These are phyloP conservation scores for Hypoxylon trugodes DNA, from an alignment of 495 filamentous ascomycete species.

Conservation along the genomic window DNA sequence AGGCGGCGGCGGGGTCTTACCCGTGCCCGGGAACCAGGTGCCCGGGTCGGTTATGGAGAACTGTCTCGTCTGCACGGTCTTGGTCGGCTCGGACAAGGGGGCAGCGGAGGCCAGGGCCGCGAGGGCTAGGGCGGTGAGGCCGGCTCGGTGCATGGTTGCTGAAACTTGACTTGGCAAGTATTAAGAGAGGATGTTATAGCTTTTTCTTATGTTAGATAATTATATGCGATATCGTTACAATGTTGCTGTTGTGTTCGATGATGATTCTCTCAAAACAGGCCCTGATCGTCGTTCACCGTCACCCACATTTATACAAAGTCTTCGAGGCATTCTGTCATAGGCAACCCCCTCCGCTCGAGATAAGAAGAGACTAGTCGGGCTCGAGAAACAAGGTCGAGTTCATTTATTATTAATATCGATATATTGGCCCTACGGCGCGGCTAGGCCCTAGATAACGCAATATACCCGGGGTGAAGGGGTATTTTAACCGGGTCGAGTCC, in stretches of 20 bases:
- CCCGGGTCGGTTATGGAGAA: conserved; percentile 24
- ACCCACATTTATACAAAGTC: conserved; percentile 33
- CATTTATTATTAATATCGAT: conserved; percentile 46
- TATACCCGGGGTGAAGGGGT: conserved; percentile 41
- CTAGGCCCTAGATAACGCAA: conserved; percentile 39
- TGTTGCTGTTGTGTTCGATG: conserved; percentile 12
- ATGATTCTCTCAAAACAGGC: conserved; percentile 21
- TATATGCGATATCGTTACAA: conserved; percentile 6
- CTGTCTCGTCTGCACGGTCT: conserved; percentile 22
- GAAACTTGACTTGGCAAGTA: conserved; percentile 9
- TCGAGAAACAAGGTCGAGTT: conserved; percentile 36
- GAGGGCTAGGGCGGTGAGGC: conserved; percentile 38
- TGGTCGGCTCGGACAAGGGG: conserved; percentile 39
- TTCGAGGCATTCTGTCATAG: conserved; percentile 22
- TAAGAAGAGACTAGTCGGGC: conserved; percentile 35
- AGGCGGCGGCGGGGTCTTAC: conserved; percentile 27
- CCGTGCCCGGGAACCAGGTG: conserved; percentile 21
- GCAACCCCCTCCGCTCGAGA: conserved; percentile 28
- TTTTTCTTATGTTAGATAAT: conserved; percentile 11
- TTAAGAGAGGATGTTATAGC: conserved; percentile 9
- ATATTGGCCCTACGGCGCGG: conserved; percentile 37
- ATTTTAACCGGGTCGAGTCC: conserved; percentile 46
- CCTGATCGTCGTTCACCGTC: conserved; percentile 31
- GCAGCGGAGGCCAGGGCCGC: conserved; percentile 40
- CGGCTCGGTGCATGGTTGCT: conserved; percentile 38